Conservation (phyloP, 495 filamentous ascomycete genomes). For the Elaphomyces granulatus region DNA sequence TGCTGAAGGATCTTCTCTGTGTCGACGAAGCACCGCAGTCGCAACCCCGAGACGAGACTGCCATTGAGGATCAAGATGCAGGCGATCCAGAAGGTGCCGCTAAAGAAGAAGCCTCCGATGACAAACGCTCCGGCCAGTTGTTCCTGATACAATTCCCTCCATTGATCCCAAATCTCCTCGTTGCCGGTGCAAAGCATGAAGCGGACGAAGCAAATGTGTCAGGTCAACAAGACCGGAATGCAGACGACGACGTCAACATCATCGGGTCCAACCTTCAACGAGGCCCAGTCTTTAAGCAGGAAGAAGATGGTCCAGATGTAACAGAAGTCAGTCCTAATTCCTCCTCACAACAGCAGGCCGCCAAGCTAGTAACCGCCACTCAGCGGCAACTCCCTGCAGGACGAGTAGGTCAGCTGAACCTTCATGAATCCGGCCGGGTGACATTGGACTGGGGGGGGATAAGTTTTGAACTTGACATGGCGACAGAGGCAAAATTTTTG, state of each 20-base stretch:
- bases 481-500: constrained; percentile 28
- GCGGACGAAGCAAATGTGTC: constrained; percentile 5
- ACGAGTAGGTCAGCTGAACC: constrained; percentile 40
- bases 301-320: constrained; percentile 19
- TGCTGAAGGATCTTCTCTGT: constrained; percentile 23
- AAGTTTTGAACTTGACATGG: constrained; percentile 31
- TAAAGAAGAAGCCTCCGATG: constrained; percentile 17
- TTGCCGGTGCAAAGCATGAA: constrained; percentile 15
- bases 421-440: constrained; percentile 35
- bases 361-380: constrained; percentile 25
- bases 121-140: constrained; percentile 27
- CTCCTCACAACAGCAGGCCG: constrained; percentile 1
- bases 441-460: constrained; percentile 38
- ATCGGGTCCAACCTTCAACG: constrained; percentile 2
- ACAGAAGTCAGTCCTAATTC: constrained; percentile 13
- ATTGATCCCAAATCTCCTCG: constrained; percentile 34
- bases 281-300: constrained; percentile 18
- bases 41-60: constrained; percentile 5
- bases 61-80: constrained; percentile 7
- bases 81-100: constrained; percentile 9
- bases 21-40: constrained; percentile 11
- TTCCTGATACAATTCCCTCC: constrained; percentile 45
- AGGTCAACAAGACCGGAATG: not conserved
- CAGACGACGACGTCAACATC: constrained; percentile 4
- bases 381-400: constrained; percentile 37